Conservation (phyloP, 768 basidiomycete genomes). For the Tulasnella sp. region DNA sequence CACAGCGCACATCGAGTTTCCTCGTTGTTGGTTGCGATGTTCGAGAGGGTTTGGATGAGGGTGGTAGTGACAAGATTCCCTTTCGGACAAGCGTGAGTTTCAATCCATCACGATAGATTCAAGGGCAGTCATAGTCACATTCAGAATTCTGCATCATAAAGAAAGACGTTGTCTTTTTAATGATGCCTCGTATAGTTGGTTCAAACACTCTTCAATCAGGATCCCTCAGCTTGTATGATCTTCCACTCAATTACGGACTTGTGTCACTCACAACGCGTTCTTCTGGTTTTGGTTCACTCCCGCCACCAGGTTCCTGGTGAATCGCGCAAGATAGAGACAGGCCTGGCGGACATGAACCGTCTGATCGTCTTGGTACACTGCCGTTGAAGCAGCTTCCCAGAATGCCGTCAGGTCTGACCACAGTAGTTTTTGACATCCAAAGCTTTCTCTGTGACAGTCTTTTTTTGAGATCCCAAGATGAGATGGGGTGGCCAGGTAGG, state of each 20-base stretch:
- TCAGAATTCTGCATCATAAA: conserved; percentile 48
- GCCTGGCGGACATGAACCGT: background rate
- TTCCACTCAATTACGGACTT: no score
- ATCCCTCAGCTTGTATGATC: no score
- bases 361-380: background rate
- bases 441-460: background rate
- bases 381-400: background rate
- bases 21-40: conserved; percentile 68
- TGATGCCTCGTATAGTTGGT: conserved; percentile 49
- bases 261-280: conserved; percentile 50
- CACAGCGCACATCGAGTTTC: conserved; percentile 45
- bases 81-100: conserved; percentile 26
- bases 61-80: conserved; percentile 54
- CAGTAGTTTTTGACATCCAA: background rate
- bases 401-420: background rate
- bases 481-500: background rate
- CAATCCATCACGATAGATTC: background rate
- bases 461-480: background rate
- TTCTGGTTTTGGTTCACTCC: conserved; percentile 61
- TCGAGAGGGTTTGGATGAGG: conserved; percentile 68
- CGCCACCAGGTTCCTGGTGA: conserved; percentile 78
- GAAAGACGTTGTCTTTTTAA: conserved; percentile 72
- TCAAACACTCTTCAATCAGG: conserved; percentile 48
- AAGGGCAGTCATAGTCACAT: conserved; percentile 32
- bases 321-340: conserved; percentile 44